A percentile compares a stretch with the other conserved stretches of the same genome.
phyloP scores from a whole-genome alignment of 176 grass and related monocot genomes.

The Rhipidocladum racemiflorum region DNA sequence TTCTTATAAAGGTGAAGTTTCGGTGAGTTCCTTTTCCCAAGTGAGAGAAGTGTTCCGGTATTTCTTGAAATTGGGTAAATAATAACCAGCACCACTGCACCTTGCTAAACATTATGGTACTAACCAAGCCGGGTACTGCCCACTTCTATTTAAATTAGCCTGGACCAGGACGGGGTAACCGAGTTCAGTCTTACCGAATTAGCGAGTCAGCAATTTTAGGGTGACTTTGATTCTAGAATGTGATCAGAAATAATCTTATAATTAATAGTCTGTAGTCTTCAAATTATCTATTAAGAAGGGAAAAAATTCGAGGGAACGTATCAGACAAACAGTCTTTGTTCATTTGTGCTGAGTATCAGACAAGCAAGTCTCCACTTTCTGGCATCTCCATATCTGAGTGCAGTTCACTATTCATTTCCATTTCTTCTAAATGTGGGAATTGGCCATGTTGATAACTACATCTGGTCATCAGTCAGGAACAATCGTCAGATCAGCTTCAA shows the following conservation, averaged over 20 bases:
- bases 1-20: slow-evolving; percentile 97
- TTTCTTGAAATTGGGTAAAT: slow-evolving; percentile 25
- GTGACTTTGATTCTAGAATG: background rate
- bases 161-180: background rate
- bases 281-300: too few species aligned
- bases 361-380: too few species aligned
- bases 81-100: background rate
- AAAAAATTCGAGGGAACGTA: too few species aligned
- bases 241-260: background rate
- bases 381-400: too few species aligned
- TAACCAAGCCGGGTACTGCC: background rate
- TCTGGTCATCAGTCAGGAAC: too few species aligned
- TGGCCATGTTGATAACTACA: too few species aligned
- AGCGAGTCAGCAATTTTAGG: background rate
- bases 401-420: background rate
- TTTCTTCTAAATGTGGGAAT: background rate
- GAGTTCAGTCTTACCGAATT: background rate
- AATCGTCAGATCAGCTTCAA: background rate
- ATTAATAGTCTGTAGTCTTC: too few species aligned
- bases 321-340: too few species aligned
- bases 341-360: too few species aligned
- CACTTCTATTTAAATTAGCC: background rate
- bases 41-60: background rate
- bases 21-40: slow-evolving; percentile 55
- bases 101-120: too few species aligned